Percentiles rank a stretch among this genome's conserved stretches.
Evolutionary conservation across 2,329 filamentous ascomycete species (phyloP).

Genomic region (Cladophialophora exuberans): DNA sequence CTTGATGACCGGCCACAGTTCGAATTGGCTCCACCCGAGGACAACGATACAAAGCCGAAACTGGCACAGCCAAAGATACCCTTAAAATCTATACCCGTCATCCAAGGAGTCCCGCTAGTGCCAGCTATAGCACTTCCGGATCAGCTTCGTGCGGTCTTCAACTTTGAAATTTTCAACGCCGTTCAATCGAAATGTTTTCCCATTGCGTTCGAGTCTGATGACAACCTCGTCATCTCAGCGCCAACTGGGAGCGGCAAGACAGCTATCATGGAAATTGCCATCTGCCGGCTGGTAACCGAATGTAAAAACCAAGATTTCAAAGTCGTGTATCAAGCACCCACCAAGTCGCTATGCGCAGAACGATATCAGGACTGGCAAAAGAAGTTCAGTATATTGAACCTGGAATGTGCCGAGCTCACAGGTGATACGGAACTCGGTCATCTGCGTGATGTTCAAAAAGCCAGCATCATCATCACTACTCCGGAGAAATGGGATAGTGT

Average conservation of each 20-base stretch:
- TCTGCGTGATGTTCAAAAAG: slow-evolving; percentile 69
- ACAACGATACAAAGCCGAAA: background rate
- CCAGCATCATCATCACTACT: slow-evolving; percentile 82
- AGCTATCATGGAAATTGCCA: slow-evolving; percentile 76
- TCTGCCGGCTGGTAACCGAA: slow-evolving; percentile 69
- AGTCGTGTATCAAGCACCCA: slow-evolving; percentile 82
- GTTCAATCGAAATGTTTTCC: slow-evolving; percentile 80
- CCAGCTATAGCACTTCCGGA: slow-evolving; percentile 67
- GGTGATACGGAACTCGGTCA: slow-evolving; percentile 75
- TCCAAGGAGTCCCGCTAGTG: slow-evolving; percentile 65
- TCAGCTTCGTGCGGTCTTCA: slow-evolving; percentile 69
- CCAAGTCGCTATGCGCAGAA: slow-evolving; percentile 80
- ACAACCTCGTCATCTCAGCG: slow-evolving; percentile 79
- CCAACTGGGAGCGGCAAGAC: slow-evolving; percentile 89
- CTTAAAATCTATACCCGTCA: slow-evolving; percentile 40
- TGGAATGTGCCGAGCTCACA: slow-evolving; percentile 76
- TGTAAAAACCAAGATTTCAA: slow-evolving; percentile 68
- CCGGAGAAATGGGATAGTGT: slow-evolving; percentile 93
- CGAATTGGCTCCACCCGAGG: background rate
- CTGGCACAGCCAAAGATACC: background rate
- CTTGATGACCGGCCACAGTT: background rate
- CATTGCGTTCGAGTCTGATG: slow-evolving; percentile 65
- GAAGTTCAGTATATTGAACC: slow-evolving; percentile 70
- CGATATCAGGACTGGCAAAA: slow-evolving; percentile 74
- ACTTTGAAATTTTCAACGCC: slow-evolving; percentile 77